Evolutionary conservation across 257 asterid species (phyloP).

Genomic region (Nicotiana paniculata): DNA sequence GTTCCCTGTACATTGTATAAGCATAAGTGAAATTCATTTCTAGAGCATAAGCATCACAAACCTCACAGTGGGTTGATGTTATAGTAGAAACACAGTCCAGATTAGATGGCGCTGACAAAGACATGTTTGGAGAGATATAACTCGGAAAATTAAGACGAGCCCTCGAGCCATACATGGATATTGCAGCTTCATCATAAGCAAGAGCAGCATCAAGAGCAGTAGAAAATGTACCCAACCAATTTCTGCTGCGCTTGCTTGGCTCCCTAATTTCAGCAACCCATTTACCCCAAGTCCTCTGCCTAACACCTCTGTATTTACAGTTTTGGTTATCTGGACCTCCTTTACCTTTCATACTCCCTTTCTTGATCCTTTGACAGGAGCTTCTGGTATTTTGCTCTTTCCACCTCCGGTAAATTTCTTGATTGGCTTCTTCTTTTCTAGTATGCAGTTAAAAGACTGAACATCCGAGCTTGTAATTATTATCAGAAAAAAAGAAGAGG

Average conservation of each 20-base stretch:
- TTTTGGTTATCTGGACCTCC: conserved; percentile 19
- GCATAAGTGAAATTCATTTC: too few species aligned
- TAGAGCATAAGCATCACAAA: not conserved
- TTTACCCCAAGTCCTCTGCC: conserved; percentile 37
- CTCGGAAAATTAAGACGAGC: too few species aligned
- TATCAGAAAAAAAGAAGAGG: too few species aligned
- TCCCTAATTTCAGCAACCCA: conserved; percentile 38
- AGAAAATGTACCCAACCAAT: conserved; percentile 30
- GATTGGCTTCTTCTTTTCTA: conserved; percentile 20
- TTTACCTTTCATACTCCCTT: conserved; percentile 32
- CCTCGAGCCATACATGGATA: too few species aligned
- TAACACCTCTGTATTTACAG: conserved; percentile 27
- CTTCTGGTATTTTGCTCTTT: not conserved
- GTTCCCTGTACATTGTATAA: too few species aligned
- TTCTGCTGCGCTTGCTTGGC: conserved; percentile 24
- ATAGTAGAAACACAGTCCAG: not conserved
- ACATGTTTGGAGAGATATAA: not conserved
- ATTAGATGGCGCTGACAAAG: not conserved
- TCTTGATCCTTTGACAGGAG: conserved; percentile 31
- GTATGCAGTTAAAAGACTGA: not conserved
- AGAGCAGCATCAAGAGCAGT: conserved; percentile 26
- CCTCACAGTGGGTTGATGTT: not conserved
- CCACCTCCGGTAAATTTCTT: not conserved
- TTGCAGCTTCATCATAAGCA: conserved; percentile 25
- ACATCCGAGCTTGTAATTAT: not conserved